A percentile compares a stretch with the other conserved stretches of the same genome.
These are phyloP conservation scores for Penicillium polonicum DNA, from an alignment of 2,329 filamentous ascomycete genomes.

Conservation along the genomic window DNA sequence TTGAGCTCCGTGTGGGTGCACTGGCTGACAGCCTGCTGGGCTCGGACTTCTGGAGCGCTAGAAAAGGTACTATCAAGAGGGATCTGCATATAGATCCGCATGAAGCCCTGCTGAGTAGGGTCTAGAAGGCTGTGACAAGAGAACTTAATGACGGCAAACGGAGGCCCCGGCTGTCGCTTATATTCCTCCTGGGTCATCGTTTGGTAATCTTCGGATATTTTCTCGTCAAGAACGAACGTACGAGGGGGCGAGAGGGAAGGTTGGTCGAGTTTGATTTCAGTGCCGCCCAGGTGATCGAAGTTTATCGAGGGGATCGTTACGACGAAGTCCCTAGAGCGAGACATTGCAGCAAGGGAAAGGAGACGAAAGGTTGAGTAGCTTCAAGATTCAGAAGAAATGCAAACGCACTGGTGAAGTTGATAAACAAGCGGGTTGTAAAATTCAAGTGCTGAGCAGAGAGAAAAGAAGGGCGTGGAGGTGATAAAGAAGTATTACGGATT, in stretches of 20 bases:
- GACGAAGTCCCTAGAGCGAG: not conserved
- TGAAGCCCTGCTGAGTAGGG: not conserved
- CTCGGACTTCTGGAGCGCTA: not conserved
- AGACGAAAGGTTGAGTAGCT: not conserved
- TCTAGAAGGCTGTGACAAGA: not conserved
- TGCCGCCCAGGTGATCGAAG: not conserved
- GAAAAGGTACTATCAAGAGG: not conserved
- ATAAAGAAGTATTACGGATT: too few species aligned
- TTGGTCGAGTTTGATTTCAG: not conserved
- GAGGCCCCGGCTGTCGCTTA: not conserved
- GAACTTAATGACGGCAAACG: not conserved
- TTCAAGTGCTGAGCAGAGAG: too few species aligned
- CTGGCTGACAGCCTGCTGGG: not conserved
- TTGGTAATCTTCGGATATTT: not conserved
- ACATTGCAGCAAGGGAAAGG: not conserved
- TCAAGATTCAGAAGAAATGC: not conserved
- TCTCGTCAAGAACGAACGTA: not conserved
- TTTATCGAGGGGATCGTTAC: not conserved
- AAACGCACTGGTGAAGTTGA: not conserved
- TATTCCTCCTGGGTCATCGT: not conserved
- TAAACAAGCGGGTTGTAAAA: too few species aligned
- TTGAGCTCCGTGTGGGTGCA: not conserved
- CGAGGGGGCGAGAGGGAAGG: not conserved
- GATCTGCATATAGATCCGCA: constrained; percentile 1
- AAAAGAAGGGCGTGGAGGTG: too few species aligned